Conservation (phyloP, 192 early-diverging fungal genomes). For the Lunasporangiospora selenospora region DNA sequence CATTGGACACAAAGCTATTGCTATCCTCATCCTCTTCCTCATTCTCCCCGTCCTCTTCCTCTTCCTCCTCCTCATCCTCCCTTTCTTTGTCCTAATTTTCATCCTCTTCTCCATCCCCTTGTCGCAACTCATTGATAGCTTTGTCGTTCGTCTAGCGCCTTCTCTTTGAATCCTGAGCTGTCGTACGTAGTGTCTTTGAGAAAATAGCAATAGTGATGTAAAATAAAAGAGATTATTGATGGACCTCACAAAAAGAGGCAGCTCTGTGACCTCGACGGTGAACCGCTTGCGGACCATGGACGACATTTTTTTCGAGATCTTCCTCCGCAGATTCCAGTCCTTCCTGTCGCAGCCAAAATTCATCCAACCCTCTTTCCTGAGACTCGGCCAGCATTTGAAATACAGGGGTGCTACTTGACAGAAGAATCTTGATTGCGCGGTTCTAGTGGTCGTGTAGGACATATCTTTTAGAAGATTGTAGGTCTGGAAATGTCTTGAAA, state of each 20-base stretch:
- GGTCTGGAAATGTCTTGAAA: conserved; percentile 20
- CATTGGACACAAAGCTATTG: no score
- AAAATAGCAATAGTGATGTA: no score
- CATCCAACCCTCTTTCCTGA: conserved; percentile 2
- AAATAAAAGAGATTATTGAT: neutral
- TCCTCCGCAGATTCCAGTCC: conserved; percentile 8
- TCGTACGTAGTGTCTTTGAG: neutral
- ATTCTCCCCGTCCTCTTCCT: conserved; percentile 6
- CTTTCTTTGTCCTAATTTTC: conserved; percentile 4
- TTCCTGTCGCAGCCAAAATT: conserved; percentile 9
- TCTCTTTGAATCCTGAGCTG: neutral
- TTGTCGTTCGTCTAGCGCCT: neutral
- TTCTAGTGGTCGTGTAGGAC: conserved; percentile 11
- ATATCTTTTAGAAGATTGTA: conserved; percentile 9
- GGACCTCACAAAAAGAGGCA: neutral
- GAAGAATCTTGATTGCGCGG: conserved; percentile 1
- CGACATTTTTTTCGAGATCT: neutral
- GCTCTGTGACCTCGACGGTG: neutral
- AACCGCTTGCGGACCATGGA: neutral
- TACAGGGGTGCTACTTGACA: neutral
- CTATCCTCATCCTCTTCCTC: neutral
- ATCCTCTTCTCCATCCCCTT: no score
- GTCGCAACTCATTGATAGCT: conserved; percentile 3
- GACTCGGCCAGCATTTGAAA: conserved; percentile 3
- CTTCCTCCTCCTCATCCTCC: no score